Evolutionary conservation across 2,329 filamentous ascomycete genomes (phyloP).

Genomic region (Colletotrichum camelliae): DNA sequence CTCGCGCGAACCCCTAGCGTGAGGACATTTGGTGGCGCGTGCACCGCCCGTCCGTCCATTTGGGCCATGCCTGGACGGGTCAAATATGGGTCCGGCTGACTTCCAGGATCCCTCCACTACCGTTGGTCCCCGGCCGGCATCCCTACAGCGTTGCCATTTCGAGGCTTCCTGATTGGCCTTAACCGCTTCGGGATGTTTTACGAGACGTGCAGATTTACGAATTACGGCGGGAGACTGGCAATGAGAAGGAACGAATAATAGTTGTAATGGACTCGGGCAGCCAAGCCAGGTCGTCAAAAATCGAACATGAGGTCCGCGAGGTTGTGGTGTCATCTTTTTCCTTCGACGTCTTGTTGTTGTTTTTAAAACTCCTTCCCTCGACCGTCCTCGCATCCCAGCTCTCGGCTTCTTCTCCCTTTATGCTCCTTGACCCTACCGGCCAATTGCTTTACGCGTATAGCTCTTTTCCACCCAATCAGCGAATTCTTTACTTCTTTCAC

Average conservation of each 20-base stretch:
- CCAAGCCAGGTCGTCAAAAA: not conserved
- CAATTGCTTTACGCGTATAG: not conserved
- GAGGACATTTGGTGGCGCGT: not conserved
- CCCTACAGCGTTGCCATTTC: not conserved
- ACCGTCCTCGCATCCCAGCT: not conserved
- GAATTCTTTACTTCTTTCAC: not conserved
- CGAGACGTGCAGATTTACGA: not conserved
- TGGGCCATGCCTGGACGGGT: not conserved
- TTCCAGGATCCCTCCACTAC: not conserved
- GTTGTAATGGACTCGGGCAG: not conserved
- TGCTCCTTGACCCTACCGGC: not conserved
- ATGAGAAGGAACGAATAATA: not conserved
- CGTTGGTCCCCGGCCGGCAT: not conserved
- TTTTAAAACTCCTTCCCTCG: not conserved
- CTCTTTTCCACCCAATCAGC: not conserved
- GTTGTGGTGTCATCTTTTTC: not conserved
- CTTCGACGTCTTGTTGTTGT: not conserved
- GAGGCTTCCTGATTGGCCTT: not conserved
- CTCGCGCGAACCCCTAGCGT: not conserved
- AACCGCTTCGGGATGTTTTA: not conserved
- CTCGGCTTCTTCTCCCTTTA: not conserved
- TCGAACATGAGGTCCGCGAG: not conserved
- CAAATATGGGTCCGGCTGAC: conserved; percentile 8
- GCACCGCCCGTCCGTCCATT: not conserved
- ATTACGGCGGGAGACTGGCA: not conserved